Conservation (phyloP, 140 eudicot genomes). For the Anethum foeniculum region DNA sequence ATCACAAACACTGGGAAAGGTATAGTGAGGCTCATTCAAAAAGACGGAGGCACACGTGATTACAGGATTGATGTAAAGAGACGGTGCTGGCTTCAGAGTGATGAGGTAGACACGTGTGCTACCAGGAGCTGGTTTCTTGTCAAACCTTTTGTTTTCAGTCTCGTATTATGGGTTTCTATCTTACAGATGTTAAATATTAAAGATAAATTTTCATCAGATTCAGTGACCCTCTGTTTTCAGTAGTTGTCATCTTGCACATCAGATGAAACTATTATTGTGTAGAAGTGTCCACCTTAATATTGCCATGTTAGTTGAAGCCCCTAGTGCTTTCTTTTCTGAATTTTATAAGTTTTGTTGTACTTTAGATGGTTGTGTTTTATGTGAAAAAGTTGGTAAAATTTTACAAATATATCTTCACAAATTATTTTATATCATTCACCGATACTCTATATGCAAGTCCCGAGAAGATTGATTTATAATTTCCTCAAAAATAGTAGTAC, state of each 20-base stretch:
- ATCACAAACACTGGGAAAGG: constrained; percentile 80
- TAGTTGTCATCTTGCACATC: neutral
- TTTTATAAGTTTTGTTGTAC: too few species aligned
- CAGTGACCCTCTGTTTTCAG: neutral
- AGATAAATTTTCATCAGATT: neutral
- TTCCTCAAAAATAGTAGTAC: too few species aligned
- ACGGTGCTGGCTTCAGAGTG: neutral
- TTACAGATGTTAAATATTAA: neutral
- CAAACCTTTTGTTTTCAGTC: neutral
- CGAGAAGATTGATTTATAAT: too few species aligned
- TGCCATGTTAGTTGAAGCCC: too few species aligned
- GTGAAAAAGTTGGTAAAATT: too few species aligned
- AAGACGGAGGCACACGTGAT: constrained; percentile 62
- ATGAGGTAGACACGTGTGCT: neutral
- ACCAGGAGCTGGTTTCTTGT: neutral
- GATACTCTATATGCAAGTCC: too few species aligned
- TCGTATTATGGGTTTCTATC: neutral
- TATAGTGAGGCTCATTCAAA: constrained; percentile 50
- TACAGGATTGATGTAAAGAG: neutral
- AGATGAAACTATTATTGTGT: neutral
- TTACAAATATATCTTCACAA: too few species aligned
- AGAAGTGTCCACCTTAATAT: neutral
- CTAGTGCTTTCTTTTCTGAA: too few species aligned
- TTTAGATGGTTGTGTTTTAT: too few species aligned
- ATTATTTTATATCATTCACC: too few species aligned